Evolutionary conservation across 441 rosid genomes (phyloP), one percentile per base, ranked within the genome.

Genomic region (Adansonia grandidieri): DNA sequence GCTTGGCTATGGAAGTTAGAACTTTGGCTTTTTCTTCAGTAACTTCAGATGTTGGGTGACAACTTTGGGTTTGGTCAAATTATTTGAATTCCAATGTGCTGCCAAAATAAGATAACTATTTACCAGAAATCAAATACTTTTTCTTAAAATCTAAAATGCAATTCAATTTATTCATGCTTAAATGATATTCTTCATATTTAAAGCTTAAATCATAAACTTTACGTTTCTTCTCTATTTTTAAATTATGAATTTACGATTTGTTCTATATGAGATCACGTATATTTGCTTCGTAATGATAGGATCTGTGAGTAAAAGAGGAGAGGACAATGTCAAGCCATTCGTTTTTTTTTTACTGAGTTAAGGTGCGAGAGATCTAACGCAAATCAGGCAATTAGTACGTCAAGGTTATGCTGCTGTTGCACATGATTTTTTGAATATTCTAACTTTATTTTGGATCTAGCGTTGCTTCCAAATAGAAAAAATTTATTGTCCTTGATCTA

Each of bases 51-150:
- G 5, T 11, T 44, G 44, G 50, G 45, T 8, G 57, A 44, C 71
- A n/a, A 24, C 50, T 79, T 32, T 79, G 9, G 51, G 28, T 40
- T 48, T 0, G 68, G 66, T 22, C 64, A 24, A 72, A 53, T 10
- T 10, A 5, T 54, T 37, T 56, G 75, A 56, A 72, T 72, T 72
- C 42, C 45, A n/a, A n/a, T 71, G 11, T 51, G 60, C 47, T 47
- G 57, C 40, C 54, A 17, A 69, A 7, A 32, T 60, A 19, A 22
- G 24, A 20, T 28, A 28, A 28, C 32, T 28, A 28, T 28, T 28
- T 28, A 28, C 32, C 32, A 28, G 32, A 28, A 28, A 28, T 28
- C 32, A 28, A 28, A 28, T 28, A 1, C 32, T 28, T 28, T 28
- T 28, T 28, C 32, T 28, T 28, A 28, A 28, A 28, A 28, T 28